Percentiles rank a stretch among this genome's conserved stretches.
phyloP scores from a whole-genome alignment of 345 rosid genomes.

The Euphorbia tirucalli region DNA sequence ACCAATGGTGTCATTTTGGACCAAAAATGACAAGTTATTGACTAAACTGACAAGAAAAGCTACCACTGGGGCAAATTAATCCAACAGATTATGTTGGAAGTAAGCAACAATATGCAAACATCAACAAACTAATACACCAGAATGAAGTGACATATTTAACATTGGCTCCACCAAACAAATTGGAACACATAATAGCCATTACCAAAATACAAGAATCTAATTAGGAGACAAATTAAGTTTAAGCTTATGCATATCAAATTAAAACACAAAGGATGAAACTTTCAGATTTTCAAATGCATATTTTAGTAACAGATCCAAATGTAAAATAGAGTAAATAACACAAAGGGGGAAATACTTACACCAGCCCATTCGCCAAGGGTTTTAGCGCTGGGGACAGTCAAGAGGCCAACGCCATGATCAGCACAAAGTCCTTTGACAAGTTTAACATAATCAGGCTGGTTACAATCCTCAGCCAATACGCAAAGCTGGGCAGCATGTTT shows the following conservation, averaged over 20 bases:
- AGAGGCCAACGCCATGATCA: conserved; percentile 58
- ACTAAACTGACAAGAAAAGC: not conserved
- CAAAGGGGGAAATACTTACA: conserved; percentile 39
- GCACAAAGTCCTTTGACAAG: conserved; percentile 77
- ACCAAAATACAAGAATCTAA: not conserved
- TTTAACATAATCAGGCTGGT: conserved; percentile 79
- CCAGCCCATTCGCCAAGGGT: conserved; percentile 95
- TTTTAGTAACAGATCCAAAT: not conserved
- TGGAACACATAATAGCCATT: not conserved
- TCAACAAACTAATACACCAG: not conserved
- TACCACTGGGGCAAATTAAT: not conserved
- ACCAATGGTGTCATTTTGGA: not conserved
- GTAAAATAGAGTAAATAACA: not conserved
- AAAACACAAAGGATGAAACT: not conserved
- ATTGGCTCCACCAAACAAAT: not conserved
- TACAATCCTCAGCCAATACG: conserved; percentile 81
- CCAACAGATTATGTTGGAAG: not conserved
- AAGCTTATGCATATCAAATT: not conserved
- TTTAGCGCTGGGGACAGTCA: conserved; percentile 78
- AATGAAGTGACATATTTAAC: not conserved
- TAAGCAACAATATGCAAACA: not conserved
- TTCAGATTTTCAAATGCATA: not conserved
- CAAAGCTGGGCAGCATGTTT: conserved; percentile 70
- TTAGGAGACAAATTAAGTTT: not conserved
- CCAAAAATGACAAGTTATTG: not conserved